Percentiles rank a stretch among this genome's conserved stretches.
Evolutionary conservation across 805 yeast genomes (phyloP).

Genomic region (Candida stauntonica): DNA sequence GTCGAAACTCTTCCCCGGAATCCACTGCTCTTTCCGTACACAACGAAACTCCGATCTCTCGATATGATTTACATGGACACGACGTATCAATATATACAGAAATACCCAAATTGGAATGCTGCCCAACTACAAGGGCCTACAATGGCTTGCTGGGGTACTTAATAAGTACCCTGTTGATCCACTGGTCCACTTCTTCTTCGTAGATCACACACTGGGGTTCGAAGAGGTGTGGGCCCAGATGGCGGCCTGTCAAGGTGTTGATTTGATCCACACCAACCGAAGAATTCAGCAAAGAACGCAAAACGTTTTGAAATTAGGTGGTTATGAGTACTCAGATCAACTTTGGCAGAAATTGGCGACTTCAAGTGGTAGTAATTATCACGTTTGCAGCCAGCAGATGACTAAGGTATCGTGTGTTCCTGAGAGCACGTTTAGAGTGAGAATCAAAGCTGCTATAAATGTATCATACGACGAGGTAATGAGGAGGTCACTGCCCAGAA

Average conservation of each 20-base stretch:
- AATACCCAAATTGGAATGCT: slow-evolving; percentile 42
- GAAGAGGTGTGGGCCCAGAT: slow-evolving; percentile 49
- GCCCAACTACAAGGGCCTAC: slow-evolving; percentile 39
- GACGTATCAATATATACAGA: slow-evolving; percentile 46
- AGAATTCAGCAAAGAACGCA: slow-evolving; percentile 23
- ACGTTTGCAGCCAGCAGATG: slow-evolving; percentile 15
- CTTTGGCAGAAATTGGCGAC: not conserved
- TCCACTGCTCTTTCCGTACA: slow-evolving; percentile 40
- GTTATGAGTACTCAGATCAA: slow-evolving; percentile 3
- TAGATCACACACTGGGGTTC: slow-evolving; percentile 43
- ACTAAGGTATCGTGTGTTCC: not conserved
- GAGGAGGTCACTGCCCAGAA: slow-evolving; percentile 4
- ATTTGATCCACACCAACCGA: slow-evolving; percentile 31
- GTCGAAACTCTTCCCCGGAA: slow-evolving; percentile 34
- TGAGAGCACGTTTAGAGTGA: slow-evolving; percentile 19
- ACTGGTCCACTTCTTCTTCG: slow-evolving; percentile 37
- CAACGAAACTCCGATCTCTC: slow-evolving; percentile 29
- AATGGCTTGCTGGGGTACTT: slow-evolving; percentile 31
- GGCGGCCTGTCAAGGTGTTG: too few relatives aligned
- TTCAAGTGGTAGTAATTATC: slow-evolving; percentile 6
- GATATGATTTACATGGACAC: slow-evolving; percentile 52
- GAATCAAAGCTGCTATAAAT: slow-evolving; percentile 35
- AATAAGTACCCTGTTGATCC: slow-evolving; percentile 35
- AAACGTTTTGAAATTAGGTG: slow-evolving; percentile 8
- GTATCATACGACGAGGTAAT: slow-evolving; percentile 24